These are phyloP conservation scores for Glutinoglossum americanum DNA, from an alignment of 495 filamentous ascomycete genomes.

Conservation along the genomic window DNA sequence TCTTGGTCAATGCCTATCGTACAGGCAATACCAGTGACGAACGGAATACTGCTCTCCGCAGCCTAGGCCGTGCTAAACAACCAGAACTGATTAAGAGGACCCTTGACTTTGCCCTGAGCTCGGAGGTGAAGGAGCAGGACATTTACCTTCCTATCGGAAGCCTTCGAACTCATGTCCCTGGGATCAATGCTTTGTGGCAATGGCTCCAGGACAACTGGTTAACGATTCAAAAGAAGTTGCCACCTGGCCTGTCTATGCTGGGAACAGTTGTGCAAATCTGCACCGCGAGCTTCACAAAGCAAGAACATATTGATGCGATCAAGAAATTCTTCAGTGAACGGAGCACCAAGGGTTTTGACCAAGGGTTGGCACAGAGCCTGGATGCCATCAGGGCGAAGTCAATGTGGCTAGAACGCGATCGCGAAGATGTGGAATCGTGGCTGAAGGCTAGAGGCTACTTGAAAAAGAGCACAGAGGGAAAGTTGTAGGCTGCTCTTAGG, in stretches of 20 bases:
- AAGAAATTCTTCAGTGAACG: constrained; percentile 60
- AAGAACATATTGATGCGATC: constrained; percentile 52
- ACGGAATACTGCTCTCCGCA: constrained; percentile 83
- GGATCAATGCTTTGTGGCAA: constrained; percentile 57
- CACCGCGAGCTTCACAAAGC: constrained; percentile 58
- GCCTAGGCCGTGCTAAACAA: constrained; percentile 56
- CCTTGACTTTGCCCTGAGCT: constrained; percentile 48
- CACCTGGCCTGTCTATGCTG: constrained; percentile 66
- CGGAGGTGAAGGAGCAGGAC: constrained; percentile 87
- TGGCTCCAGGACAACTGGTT: constrained; percentile 86
- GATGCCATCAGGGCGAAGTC: constrained; percentile 39
- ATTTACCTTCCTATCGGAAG: constrained; percentile 74
- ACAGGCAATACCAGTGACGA: constrained; percentile 79
- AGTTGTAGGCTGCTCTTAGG: not conserved
- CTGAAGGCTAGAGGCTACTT: constrained; percentile 19
- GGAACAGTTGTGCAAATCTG: constrained; percentile 66
- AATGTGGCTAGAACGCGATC: constrained; percentile 34
- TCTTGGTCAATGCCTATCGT: constrained; percentile 59
- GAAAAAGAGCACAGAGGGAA: not conserved
- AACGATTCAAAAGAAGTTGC: constrained; percentile 50
- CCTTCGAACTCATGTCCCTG: constrained; percentile 53
- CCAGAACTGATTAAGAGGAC: constrained; percentile 65
- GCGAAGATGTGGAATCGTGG: constrained; percentile 33
- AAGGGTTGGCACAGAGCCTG: constrained; percentile 36
- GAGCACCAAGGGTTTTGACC: constrained; percentile 56